Evolutionary conservation across 768 basidiomycete species (phyloP).

Genomic region (Amanita rubescens): DNA sequence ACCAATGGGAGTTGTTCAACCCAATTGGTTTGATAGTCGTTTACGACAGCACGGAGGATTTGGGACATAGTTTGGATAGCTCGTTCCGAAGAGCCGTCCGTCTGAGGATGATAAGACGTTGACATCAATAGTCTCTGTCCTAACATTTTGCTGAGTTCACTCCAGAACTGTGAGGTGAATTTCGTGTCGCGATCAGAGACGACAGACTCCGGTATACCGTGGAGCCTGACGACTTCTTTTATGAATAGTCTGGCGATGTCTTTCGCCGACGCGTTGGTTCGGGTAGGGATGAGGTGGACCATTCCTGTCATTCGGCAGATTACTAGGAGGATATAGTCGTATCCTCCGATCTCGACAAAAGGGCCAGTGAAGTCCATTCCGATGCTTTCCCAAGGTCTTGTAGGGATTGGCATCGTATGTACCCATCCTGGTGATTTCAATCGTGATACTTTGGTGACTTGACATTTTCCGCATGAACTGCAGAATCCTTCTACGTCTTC

Average conservation of each 20-base stretch:
- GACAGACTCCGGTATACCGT: conserved; percentile 19
- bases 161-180: conserved; percentile 30
- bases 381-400: conserved; percentile 23
- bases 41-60: conserved; percentile 19
- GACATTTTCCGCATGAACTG: conserved; percentile 13
- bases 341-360: conserved; percentile 18
- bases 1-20: conserved; percentile 20
- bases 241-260: conserved; percentile 18
- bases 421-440: conserved; percentile 17
- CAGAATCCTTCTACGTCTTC: conserved; percentile 13
- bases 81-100: conserved; percentile 25
- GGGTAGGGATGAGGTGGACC: conserved; percentile 20
- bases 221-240: conserved; percentile 17
- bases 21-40: conserved; percentile 26
- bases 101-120: conserved; percentile 35
- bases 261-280: conserved; percentile 12
- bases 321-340: conserved; percentile 18
- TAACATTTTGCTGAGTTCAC: conserved; percentile 14
- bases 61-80: conserved; percentile 22
- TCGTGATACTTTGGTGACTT: conserved; percentile 12
- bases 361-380: conserved; percentile 30
- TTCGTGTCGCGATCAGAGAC: conserved; percentile 24
- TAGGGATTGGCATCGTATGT: conserved; percentile 18
- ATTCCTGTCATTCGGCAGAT: conserved; percentile 17
- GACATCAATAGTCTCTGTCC: conserved; percentile 26